Evolutionary conservation across 2,329 filamentous ascomycete genomes (phyloP), one percentile per base, ranked within the genome.

Genomic region (Aspergillus fumigatiaffinis): DNA sequence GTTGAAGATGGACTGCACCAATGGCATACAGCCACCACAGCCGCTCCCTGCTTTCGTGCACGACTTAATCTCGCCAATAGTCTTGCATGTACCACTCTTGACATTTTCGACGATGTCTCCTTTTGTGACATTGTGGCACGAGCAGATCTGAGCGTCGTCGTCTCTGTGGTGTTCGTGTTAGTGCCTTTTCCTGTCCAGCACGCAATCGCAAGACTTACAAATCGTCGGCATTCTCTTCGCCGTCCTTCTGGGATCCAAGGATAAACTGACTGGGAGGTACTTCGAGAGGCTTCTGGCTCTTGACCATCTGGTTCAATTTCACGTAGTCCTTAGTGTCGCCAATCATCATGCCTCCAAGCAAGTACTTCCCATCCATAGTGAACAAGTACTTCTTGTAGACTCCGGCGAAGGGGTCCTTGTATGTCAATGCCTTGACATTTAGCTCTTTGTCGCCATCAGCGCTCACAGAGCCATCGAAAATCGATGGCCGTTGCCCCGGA

Each of bases 341-440:
- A 60, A 96, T 94, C 91, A 96, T 96, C 91, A 96, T 96, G 3
- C 92, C 92, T n/a, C 92, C 92, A 0, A 96, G 84, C 1, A 96
- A 79, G 67, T 93, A 93, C 71, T 95, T 95, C 26, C 92, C 92
- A 69, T 96, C 92, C 68, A 87, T 79, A 0, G 92, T 95, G 68
- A 96, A 96, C 10, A 96, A 78, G 72, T 94, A 96, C 70, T 96
- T 96, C 74, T 96, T 96, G 78, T 96, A 96, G 1, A 96, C 85
- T 50, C 91, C 87, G 55, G 87, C 83, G 70, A 96, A 96, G 0
- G 92, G 92, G 68, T 96, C 92, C 60, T 88, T 91, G 77, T 96
- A 96, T 0, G 89, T 93, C 46, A 96, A 77, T 0, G 91, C 87
- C 75, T 95, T 95, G 65, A 95, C 91, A 0, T 83, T 81, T 3